Base-by-base conservation (phyloP, 192 early-diverging fungal species). In the Rhizoclosmatium sp. region DNA sequence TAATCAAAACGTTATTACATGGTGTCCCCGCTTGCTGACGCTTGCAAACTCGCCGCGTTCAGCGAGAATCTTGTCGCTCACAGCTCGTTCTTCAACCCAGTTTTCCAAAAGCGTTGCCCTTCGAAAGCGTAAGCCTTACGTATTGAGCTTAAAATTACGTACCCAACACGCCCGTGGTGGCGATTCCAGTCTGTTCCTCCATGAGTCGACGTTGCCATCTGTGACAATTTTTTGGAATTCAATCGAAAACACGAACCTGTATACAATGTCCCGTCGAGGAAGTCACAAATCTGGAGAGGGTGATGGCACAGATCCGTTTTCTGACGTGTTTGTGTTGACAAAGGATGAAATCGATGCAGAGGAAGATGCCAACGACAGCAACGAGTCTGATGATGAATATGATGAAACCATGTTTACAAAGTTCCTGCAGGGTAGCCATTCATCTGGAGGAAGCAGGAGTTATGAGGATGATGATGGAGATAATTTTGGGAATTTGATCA, bases 61-160 rank as follows among this genome's bases (percentile, higher is more conserved):
- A 14, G 81, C 65, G n/a, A 81, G n/a, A 45, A 84, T 81, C 60
- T 72, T 65, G 56, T 69, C 77, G 16, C 75, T 79, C 1, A 87
- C 81, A 19, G 88, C 88, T 3, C 88, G 80, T 61, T 89, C 88
- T 69, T 89, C 88, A 2, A 88, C 88, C 86, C 87, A 89, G 81
- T 89, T 89, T 21, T 83, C 83, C 2, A 89, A 77, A 16, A 89
- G 77, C 19, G 88, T 89, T 39, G 78, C 78, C 19, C 88, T 75
- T 10, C 31, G 31, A 31, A 31, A 31, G 31, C 31, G 31, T 31
- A 31, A 31, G 0, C 31, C 31, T 31, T 31, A 31, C 31, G 54
- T 56, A 14, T 56, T 56, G 54, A 56, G 54, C 54, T 56, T 9
- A n/a, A 65, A 65, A 10, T 10, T 31, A 42, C n/a, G 23, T 60